A percentile compares a stretch with the other conserved stretches of the same genome.
Conservation (phyloP, 2,329 filamentous ascomycete species). For the Hypoxylon sp. region DNA sequence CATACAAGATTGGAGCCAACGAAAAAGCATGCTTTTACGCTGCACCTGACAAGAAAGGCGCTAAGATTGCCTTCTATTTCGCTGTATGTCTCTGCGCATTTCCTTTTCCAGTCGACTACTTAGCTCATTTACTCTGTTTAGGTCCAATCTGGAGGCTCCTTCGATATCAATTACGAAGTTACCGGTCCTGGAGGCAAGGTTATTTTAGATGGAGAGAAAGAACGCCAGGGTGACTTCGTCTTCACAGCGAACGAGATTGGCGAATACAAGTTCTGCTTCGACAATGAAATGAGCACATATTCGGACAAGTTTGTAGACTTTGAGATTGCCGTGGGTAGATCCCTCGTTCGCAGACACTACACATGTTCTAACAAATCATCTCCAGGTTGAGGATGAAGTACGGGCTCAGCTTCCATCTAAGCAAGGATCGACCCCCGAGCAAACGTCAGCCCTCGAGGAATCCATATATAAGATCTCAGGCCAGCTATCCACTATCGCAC, state of each 20-base stretch:
- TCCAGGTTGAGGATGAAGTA: slow-evolving; percentile 52
- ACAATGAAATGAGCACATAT: slow-evolving; percentile 98
- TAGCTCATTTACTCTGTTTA: slow-evolving; percentile 57
- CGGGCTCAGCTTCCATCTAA: slow-evolving; percentile 52
- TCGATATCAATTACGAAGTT: slow-evolving; percentile 95
- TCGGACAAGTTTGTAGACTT: slow-evolving; percentile 98
- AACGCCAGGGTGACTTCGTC: slow-evolving; percentile 96
- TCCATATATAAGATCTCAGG: slow-evolving; percentile 95
- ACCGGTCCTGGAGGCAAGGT: slow-evolving; percentile 84
- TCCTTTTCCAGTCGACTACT: background rate
- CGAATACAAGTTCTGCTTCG: slow-evolving; percentile 98
- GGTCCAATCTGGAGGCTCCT: slow-evolving; percentile 98
- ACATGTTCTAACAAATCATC: slow-evolving; percentile 37
- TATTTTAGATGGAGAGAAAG: slow-evolving; percentile 89
- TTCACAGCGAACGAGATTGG: slow-evolving; percentile 91
- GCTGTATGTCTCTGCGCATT: slow-evolving; percentile 74
- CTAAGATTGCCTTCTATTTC: slow-evolving; percentile 99
- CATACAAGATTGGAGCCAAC: slow-evolving; percentile 90
- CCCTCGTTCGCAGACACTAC: slow-evolving; percentile 7
- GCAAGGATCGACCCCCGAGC: slow-evolving; percentile 77
- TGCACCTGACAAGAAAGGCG: slow-evolving; percentile 79
- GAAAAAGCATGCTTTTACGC: slow-evolving; percentile 98
- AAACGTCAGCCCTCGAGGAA: slow-evolving; percentile 90
- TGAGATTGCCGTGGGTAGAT: slow-evolving; percentile 84
- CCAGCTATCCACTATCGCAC: slow-evolving; percentile 91